Percentiles rank a stretch among this genome's conserved stretches.
Evolutionary conservation across 352 stramenopile species (phyloP).

Genomic region (Sclerospora graminicola): DNA sequence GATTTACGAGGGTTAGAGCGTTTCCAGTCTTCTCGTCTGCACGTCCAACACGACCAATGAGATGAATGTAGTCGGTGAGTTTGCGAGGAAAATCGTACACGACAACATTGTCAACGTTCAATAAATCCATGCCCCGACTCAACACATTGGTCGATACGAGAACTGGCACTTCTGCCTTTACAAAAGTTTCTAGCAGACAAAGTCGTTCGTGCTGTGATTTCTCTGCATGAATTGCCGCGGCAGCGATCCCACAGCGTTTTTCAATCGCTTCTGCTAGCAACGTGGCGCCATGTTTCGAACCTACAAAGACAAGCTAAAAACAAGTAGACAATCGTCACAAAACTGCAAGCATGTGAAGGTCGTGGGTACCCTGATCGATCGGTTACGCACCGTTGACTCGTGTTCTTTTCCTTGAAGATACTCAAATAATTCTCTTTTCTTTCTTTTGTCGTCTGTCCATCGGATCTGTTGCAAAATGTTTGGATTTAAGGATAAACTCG

Average conservation of each 20-base stretch:
- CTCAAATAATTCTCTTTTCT: slow-evolving; percentile 48
- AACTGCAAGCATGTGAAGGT: too few species aligned
- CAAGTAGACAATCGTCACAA: neutral
- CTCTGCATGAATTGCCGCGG: slow-evolving; percentile 46
- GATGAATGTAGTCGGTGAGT: slow-evolving; percentile 52
- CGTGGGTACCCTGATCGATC: too few species aligned
- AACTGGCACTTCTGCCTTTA: slow-evolving; percentile 33
- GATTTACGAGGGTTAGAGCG: slow-evolving; percentile 39
- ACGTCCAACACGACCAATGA: slow-evolving; percentile 44
- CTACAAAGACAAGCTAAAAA: slow-evolving; percentile 61
- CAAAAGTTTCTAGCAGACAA: slow-evolving; percentile 41
- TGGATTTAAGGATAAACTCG: slow-evolving; percentile 17
- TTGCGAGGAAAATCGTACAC: slow-evolving; percentile 62
- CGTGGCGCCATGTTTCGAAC: slow-evolving; percentile 46
- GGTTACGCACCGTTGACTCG: slow-evolving; percentile 36
- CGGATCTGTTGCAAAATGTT: slow-evolving; percentile 26
- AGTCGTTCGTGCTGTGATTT: slow-evolving; percentile 54
- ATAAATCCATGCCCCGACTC: slow-evolving; percentile 59
- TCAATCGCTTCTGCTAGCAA: slow-evolving; percentile 47
- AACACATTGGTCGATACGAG: slow-evolving; percentile 63
- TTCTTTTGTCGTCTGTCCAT: slow-evolving; percentile 47
- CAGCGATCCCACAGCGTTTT: slow-evolving; percentile 23
- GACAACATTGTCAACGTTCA: slow-evolving; percentile 56
- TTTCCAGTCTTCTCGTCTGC: slow-evolving; percentile 9
- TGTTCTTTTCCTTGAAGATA: slow-evolving; percentile 21